A percentile compares a stretch with the other conserved stretches of the same genome.
phyloP scores from a whole-genome alignment of 2,329 filamentous ascomycete species.

The Dothideomycetes sp. region DNA sequence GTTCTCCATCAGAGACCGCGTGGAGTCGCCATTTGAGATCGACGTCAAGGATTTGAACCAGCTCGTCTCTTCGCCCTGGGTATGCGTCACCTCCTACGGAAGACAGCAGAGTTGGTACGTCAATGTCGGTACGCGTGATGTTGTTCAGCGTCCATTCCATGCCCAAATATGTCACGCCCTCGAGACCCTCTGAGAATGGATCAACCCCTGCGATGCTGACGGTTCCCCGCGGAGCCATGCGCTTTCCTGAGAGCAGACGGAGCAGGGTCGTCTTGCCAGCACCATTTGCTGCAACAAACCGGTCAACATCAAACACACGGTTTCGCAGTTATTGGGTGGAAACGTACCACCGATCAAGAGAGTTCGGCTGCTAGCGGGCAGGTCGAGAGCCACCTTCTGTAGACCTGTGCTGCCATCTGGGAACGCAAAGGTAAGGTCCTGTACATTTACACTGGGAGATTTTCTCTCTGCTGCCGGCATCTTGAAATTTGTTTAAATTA shows the following conservation, averaged over 20 bases:
- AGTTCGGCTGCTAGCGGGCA: conserved; percentile 77
- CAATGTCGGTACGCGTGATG: conserved; percentile 91
- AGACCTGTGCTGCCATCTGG: conserved; percentile 77
- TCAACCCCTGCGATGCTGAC: conserved; percentile 76
- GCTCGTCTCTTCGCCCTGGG: conserved; percentile 71
- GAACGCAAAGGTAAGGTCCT: conserved; percentile 77
- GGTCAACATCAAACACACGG: conserved; percentile 13
- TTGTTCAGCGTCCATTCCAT: conserved; percentile 97
- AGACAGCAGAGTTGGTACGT: conserved; percentile 72
- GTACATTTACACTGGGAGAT: conserved; percentile 60
- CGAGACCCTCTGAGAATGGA: conserved; percentile 80
- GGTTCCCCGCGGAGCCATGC: conserved; percentile 67
- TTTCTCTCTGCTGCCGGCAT: conserved; percentile 4
- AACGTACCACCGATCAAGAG: conserved; percentile 72
- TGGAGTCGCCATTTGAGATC: conserved; percentile 93
- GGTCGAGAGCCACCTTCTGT: conserved; percentile 59
- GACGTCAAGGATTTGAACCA: conserved; percentile 82
- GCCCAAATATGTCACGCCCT: conserved; percentile 94
- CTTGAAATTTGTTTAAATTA: not conserved
- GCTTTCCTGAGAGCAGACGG: conserved; percentile 88
- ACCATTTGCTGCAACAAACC: conserved; percentile 60
- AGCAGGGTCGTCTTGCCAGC: conserved; percentile 96
- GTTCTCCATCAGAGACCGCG: conserved; percentile 85
- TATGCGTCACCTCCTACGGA: conserved; percentile 82
- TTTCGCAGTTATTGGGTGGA: conserved; percentile 4